Evolutionary conservation across 208 protist species (phyloP).

Genomic region (Acanthamoeba lenticulata): DNA sequence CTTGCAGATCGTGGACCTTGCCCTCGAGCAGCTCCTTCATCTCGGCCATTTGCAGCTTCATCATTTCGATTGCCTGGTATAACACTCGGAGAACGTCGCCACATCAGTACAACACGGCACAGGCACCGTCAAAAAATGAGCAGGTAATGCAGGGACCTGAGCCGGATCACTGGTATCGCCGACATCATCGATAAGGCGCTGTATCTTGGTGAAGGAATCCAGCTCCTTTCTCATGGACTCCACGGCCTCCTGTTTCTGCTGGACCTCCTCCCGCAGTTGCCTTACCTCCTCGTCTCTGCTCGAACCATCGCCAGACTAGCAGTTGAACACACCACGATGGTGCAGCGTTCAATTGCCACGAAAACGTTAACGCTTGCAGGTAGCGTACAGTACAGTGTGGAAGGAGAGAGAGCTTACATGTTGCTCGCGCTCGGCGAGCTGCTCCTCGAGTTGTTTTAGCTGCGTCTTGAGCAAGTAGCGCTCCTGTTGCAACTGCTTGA

Average conservation of each 20-base stretch:
- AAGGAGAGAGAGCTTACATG: neutral
- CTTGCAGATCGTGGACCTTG: constrained; percentile 4
- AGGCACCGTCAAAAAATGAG: neutral
- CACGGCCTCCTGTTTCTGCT: constrained; percentile 12
- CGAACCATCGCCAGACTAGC: neutral
- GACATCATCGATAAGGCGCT: neutral
- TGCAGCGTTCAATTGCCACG: no score
- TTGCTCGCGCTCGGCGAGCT: neutral
- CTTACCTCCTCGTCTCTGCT: neutral
- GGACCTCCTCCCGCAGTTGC: neutral
- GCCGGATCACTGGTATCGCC: neutral
- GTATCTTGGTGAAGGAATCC: neutral
- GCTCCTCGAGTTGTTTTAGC: neutral
- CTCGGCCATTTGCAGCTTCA: constrained; percentile 39
- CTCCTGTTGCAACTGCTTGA: constrained; percentile 28
- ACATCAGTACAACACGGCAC: neutral
- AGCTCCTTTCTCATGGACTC: constrained; percentile 7
- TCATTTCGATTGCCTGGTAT: constrained; percentile 26
- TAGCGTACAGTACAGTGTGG: neutral
- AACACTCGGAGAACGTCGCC: neutral
- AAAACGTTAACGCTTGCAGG: no score
- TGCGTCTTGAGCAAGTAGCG: neutral
- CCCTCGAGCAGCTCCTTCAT: constrained; percentile 23
- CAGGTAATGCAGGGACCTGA: neutral
- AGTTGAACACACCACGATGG: neutral